Conservation (phyloP, 2,329 filamentous ascomycete species). For the Lojkania enalia region DNA sequence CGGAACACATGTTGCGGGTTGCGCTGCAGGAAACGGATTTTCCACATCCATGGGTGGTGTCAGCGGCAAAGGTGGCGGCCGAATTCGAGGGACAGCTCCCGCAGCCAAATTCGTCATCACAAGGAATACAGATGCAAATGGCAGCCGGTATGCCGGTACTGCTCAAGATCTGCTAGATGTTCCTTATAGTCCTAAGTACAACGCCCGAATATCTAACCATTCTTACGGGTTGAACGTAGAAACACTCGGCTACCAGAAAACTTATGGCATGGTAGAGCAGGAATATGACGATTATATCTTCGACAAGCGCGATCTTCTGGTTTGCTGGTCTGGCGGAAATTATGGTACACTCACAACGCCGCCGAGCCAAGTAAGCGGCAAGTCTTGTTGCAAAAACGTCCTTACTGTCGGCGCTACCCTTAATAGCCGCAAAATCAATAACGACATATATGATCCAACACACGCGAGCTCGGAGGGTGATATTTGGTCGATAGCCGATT, state of each 20-base stretch:
- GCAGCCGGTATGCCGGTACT: no score
- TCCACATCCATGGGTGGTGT: no score
- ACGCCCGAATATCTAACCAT: neutral
- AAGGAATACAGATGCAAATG: no score
- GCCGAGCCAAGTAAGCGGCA: neutral
- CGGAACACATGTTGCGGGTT: neutral
- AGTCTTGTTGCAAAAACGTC: neutral
- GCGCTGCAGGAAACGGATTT: neutral
- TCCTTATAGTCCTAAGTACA: neutral
- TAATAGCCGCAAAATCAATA: neutral
- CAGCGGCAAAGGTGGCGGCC: neutral
- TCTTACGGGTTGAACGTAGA: no score
- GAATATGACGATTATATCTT: neutral
- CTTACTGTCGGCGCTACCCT: neutral
- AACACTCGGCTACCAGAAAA: no score
- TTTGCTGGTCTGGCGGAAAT: neutral
- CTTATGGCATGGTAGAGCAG: neutral
- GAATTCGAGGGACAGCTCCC: neutral
- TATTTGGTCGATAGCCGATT: neutral
- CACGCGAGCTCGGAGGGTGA: neutral
- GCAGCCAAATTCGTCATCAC: neutral
- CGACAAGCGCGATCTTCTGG: neutral
- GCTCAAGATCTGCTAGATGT: no score
- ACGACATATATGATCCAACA: neutral
- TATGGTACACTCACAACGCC: no score